Evolutionary conservation across 495 filamentous ascomycete species (phyloP).

Genomic region (Aspergillus saccharolyticus): DNA sequence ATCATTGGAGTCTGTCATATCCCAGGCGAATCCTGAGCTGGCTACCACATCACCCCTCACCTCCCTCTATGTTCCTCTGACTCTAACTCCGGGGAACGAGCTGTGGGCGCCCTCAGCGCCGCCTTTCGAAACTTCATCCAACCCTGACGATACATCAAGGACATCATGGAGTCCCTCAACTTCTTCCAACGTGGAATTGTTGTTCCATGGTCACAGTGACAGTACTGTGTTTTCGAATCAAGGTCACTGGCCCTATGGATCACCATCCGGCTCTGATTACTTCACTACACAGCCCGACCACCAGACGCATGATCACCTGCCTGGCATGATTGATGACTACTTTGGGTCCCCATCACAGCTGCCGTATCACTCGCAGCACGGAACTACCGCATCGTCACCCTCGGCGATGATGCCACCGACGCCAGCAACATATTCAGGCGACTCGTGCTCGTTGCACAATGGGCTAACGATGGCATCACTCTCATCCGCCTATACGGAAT

Average conservation of each 20-base stretch:
- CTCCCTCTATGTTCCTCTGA: not conserved
- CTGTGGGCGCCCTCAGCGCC: not conserved
- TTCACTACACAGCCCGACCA: constrained; percentile 5
- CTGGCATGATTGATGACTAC: constrained; percentile 1
- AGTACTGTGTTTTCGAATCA: not conserved
- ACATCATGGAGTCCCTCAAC: not conserved
- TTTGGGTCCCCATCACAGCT: not conserved
- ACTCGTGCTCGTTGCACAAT: not conserved
- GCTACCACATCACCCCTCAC: not conserved
- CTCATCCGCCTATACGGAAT: not conserved
- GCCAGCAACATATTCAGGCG: not conserved
- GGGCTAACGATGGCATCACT: not conserved
- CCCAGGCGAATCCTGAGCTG: not conserved
- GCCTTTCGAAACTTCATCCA: not conserved
- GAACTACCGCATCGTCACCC: not conserved
- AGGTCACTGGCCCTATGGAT: not conserved
- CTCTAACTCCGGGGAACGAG: not conserved
- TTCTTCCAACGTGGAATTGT: not conserved
- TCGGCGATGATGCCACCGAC: not conserved
- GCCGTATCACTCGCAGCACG: not conserved
- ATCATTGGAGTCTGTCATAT: not conserved
- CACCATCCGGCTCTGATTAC: constrained; percentile 9
- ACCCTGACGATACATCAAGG: not conserved
- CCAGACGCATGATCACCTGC: not conserved
- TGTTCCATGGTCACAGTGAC: not conserved